A percentile compares a stretch with the other conserved stretches of the same genome.
These are phyloP conservation scores for Leishmania aethiopica DNA, from an alignment of 208 protist genomes.

Conservation along the genomic window DNA sequence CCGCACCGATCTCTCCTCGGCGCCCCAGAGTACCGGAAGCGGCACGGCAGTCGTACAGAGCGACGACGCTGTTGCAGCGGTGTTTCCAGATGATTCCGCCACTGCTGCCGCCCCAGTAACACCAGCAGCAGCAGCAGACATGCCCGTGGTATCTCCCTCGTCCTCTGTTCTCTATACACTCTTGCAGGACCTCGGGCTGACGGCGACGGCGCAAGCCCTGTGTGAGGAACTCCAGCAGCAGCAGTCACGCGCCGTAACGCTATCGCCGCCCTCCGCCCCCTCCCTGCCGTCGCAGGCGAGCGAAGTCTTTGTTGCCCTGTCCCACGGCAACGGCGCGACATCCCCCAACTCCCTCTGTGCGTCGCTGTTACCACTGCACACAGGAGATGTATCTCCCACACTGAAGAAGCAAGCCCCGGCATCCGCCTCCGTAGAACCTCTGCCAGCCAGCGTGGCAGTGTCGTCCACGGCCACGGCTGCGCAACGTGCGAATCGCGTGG, in stretches of 20 bases:
- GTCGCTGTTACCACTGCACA: neutral
- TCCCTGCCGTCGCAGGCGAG: slow-evolving; percentile 11
- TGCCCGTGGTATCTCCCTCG: slow-evolving; percentile 4
- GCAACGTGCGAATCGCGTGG: neutral
- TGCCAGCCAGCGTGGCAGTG: neutral
- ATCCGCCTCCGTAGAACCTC: neutral
- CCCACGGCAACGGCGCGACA: neutral
- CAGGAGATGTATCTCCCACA: neutral
- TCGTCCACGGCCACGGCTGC: neutral
- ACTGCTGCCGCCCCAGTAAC: neutral
- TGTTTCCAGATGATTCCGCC: neutral
- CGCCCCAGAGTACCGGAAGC: neutral
- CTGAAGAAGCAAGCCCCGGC: neutral
- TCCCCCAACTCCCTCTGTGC: neutral
- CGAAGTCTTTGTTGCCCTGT: neutral
- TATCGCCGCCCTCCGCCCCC: slow-evolving; percentile 4
- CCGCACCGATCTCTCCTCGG: neutral
- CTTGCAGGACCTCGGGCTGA: slow-evolving; percentile 55
- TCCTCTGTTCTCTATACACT: slow-evolving; percentile 41
- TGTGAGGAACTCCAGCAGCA: slow-evolving; percentile 42
- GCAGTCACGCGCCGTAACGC: slow-evolving; percentile 2
- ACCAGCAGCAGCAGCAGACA: neutral
- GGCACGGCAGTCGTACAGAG: neutral
- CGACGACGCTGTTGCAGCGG: neutral
- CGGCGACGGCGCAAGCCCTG: slow-evolving; percentile 52